These are phyloP conservation scores for Lolium perenne DNA, from an alignment of 176 grass and related monocot species.

Conservation along the genomic window DNA sequence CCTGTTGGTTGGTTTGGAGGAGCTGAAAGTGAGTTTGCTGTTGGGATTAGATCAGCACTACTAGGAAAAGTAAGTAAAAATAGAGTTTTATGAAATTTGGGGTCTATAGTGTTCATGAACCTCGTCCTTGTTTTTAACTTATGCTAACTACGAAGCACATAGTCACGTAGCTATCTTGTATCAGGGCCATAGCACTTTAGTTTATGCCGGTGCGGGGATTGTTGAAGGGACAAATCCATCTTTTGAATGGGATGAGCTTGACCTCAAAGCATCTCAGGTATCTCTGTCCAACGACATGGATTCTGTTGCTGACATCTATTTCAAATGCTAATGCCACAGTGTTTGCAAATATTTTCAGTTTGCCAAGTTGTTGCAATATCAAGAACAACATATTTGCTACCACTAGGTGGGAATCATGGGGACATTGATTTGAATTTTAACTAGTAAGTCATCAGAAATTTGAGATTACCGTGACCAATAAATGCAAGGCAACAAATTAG, in stretches of 20 bases:
- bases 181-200: conserved; percentile 72
- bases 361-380: conserved; percentile 69
- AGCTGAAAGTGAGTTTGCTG: conserved; percentile 92
- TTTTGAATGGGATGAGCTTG: conserved; percentile 87
- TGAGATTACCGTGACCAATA: background rate
- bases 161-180: conserved; percentile 34
- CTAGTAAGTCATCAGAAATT: conserved; percentile 43
- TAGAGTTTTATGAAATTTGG: background rate
- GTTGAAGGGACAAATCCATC: conserved; percentile 92
- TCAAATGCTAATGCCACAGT: conserved; percentile 19
- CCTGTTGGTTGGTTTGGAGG: conserved; percentile 98
- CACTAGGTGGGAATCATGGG: conserved; percentile 64
- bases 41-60: conserved; percentile 93
- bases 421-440: conserved; percentile 54
- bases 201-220: conserved; percentile 90
- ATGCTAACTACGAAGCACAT: background rate
- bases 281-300: conserved; percentile 5
- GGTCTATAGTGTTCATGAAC: conserved; percentile 19
- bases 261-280: conserved; percentile 91
- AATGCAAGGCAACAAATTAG: background rate
- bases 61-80: conserved; percentile 75
- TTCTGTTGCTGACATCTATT: background rate
- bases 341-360: conserved; percentile 58
- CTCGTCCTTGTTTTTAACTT: conserved; percentile 7
- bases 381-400: conserved; percentile 57